Evolutionary conservation across 2,329 filamentous ascomycete genomes (phyloP), one percentile per base, ranked within the genome.

Genomic region (Juglanconis oblonga): DNA sequence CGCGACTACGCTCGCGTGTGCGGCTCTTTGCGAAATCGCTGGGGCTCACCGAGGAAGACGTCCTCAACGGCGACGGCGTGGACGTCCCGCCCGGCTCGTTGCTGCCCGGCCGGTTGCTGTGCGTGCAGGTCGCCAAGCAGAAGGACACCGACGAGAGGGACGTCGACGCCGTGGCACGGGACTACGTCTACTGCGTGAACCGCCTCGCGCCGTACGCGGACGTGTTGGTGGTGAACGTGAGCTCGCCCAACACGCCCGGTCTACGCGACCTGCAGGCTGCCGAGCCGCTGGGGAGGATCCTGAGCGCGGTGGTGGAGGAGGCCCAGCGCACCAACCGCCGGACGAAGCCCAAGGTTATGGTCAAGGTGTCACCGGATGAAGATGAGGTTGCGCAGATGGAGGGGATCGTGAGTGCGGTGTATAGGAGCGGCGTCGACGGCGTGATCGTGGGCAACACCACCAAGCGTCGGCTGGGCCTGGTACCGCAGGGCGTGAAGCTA

Each of bases 371-470:
- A 61, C 95, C 95, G 0, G 95, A 99, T 68, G 95, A 98, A 76
- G 92, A 97, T 72, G 86, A 89, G 24, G 87, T 92, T 55, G 80
- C 87, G 58, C 92, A 99, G 72, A 85, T 99, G 63, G 83, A 88
- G 47, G 95, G 93, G 8, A 96, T 99, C 58, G 94, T 92, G 62
- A 85, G 92, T 67, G 93, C 93, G 0, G 87, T 97, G 11, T 89
- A 87, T 79, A 80, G 81, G 66, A 92, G 90, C 62, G 93, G 93
- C 6, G 93, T 98, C 2, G 93, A 97, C 68, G 95, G 95, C 33
- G 87, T 99, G 40, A 97, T 99, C 64, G 94, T 99, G 4, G 95
- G 94, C 10, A 99, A 99, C 78, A 99, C 95, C 0, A 99, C 95
- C 3, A 96, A 95, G 76, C 85, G 88, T 65, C 83, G 95, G 48